phyloP scores from a whole-genome alignment of 306 rosid species.

The Glycine latifolia region DNA sequence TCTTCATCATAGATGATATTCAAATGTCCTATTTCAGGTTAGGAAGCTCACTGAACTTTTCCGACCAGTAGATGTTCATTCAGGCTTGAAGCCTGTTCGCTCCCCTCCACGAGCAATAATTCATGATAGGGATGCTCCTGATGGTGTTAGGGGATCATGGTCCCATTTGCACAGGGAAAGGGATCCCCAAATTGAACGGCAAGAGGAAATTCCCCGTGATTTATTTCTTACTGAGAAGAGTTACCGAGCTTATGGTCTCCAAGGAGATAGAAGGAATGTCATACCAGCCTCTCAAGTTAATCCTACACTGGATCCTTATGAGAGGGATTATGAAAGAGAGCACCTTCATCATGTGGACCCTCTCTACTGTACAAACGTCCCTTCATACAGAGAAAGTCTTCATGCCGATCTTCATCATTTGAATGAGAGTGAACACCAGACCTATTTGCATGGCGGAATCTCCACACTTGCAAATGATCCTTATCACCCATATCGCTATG shows the following conservation, averaged over 20 bases:
- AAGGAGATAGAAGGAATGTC: conserved; percentile 62
- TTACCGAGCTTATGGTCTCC: conserved; percentile 81
- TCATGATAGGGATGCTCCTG: conserved; percentile 50
- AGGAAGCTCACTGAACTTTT: conserved; percentile 81
- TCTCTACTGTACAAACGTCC: conserved; percentile 46
- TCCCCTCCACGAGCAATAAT: conserved; percentile 44
- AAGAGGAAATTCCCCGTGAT: conserved; percentile 64
- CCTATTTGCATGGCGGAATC: conserved; percentile 53
- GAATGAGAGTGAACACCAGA: conserved; percentile 56
- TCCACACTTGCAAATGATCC: conserved; percentile 57
- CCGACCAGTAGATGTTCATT: conserved; percentile 63
- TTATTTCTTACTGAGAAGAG: conserved; percentile 72
- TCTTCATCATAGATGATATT: conserved; percentile 33
- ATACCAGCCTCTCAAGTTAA: conserved; percentile 48
- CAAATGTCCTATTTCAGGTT: conserved; percentile 61
- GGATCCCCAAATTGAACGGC: conserved; percentile 48
- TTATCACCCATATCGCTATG: conserved; percentile 48
- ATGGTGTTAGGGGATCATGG: conserved; percentile 44
- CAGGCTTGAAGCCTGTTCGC: conserved; percentile 42
- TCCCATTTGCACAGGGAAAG: conserved; percentile 49
- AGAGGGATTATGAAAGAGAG: conserved; percentile 67
- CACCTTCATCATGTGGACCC: conserved; percentile 48
- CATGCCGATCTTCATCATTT: conserved; percentile 55
- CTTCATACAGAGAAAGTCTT: conserved; percentile 53
- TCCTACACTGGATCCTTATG: conserved; percentile 51